These are phyloP conservation scores for Erythrobasidium hasegawianum DNA, from an alignment of 1,284 basidiomycete genomes.

Conservation along the genomic window DNA sequence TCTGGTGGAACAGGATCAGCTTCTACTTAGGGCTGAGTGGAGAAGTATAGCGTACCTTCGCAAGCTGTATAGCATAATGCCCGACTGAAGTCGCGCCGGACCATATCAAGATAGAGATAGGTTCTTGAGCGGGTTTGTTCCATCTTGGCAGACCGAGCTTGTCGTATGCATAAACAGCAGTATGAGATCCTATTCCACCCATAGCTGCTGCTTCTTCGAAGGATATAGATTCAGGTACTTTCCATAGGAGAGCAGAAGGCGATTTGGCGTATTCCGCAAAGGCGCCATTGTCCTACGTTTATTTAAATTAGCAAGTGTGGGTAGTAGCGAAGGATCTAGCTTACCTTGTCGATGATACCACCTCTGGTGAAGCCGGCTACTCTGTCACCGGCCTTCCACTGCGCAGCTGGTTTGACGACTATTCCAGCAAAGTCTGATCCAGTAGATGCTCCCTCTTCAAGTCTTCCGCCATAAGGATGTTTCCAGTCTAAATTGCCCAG, in stretches of 20 bases:
- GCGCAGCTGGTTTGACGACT: constrained; percentile 56
- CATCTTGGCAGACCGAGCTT: constrained; percentile 21
- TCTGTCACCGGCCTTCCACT: constrained; percentile 58
- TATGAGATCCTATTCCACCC: constrained; percentile 10
- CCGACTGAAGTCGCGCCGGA: constrained; percentile 54
- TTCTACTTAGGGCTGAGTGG: no score
- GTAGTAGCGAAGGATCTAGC: background rate
- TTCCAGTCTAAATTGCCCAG: constrained; percentile 48
- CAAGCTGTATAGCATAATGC: constrained; percentile 58
- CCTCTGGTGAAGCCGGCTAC: constrained; percentile 56
- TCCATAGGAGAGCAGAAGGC: constrained; percentile 44
- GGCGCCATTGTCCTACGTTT: constrained; percentile 49
- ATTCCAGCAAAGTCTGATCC: constrained; percentile 61
- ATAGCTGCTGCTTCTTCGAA: constrained; percentile 53
- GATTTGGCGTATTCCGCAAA: constrained; percentile 53
- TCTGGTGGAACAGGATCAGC: no score
- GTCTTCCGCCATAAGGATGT: constrained; percentile 40
- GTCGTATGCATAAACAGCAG: constrained; percentile 3
- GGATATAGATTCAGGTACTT: constrained; percentile 51
- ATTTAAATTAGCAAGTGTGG: background rate
- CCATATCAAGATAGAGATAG: constrained; percentile 50
- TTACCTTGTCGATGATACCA: constrained; percentile 41
- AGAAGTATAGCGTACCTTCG: no score
- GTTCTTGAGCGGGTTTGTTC: constrained; percentile 4
- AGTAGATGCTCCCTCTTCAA: constrained; percentile 50